Percentiles rank a stretch among this genome's conserved stretches.
Evolutionary conservation across 139 green algal genomes (phyloP).

Genomic region (Haematococcus sp.): DNA sequence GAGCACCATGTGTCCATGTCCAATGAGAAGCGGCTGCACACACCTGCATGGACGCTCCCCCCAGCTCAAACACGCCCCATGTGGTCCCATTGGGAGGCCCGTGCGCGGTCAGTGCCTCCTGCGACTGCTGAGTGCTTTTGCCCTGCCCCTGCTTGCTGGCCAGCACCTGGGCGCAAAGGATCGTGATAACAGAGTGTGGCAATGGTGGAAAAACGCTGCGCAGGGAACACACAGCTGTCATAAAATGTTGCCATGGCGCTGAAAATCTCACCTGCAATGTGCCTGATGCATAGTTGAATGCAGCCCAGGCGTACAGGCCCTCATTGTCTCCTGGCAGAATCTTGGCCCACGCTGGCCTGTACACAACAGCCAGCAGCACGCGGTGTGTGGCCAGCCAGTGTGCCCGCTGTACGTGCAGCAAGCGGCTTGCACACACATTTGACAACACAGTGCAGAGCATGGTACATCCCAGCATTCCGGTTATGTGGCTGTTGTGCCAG

Average conservation of each 20-base stretch:
- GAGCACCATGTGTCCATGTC: no score
- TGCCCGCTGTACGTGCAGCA: not conserved
- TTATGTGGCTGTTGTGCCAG: no score
- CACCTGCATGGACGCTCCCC: conserved; percentile 45
- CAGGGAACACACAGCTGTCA: not conserved
- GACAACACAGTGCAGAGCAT: no score
- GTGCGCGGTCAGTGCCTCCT: not conserved
- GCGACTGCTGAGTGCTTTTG: not conserved
- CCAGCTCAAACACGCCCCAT: conserved; percentile 45
- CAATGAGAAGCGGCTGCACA: not conserved
- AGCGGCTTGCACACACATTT: no score
- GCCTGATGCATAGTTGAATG: conserved; percentile 49
- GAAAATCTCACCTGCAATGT: conserved; percentile 36
- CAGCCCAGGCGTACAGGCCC: conserved; percentile 50
- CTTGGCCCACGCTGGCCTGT: conserved; percentile 15
- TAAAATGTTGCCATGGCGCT: not conserved
- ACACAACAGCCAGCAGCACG: no score
- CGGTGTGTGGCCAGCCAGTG: no score
- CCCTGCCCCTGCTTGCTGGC: not conserved
- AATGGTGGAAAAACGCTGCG: not conserved
- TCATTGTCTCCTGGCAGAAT: conserved; percentile 38
- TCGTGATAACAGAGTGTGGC: no score
- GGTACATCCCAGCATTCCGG: no score
- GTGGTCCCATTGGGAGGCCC: not conserved
- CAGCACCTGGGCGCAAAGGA: conserved; percentile 1